A percentile compares a stretch with the other conserved stretches of the same genome.
Evolutionary conservation across 2,329 filamentous ascomycete genomes (phyloP).

Genomic region (Talaromyces albobiverticillius): DNA sequence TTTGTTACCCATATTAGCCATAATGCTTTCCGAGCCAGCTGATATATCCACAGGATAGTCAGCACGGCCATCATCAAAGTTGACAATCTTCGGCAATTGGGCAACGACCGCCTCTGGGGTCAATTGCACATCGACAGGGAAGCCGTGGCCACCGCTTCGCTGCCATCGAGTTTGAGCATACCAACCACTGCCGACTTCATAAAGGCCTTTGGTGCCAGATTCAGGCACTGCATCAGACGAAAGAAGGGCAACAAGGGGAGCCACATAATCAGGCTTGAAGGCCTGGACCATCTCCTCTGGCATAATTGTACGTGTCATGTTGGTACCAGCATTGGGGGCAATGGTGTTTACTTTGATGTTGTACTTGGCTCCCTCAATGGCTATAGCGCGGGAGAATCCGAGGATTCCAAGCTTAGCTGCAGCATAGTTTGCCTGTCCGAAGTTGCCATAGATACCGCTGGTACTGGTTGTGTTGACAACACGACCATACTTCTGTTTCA

Average conservation of each 20-base stretch:
- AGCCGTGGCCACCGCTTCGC: slow-evolving; percentile 81
- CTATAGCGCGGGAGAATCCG: slow-evolving; percentile 88
- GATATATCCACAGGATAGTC: slow-evolving; percentile 80
- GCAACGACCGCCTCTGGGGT: slow-evolving; percentile 80
- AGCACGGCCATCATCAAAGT: slow-evolving; percentile 83
- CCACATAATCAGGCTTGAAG: slow-evolving; percentile 98
- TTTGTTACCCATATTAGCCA: slow-evolving; percentile 83
- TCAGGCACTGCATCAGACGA: slow-evolving; percentile 83
- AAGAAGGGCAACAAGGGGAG: slow-evolving; percentile 84
- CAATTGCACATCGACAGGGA: slow-evolving; percentile 79
- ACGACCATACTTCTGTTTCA: slow-evolving; percentile 98
- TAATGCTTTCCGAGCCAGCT: slow-evolving; percentile 74
- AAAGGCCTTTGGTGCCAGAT: slow-evolving; percentile 79
- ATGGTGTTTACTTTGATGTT: slow-evolving; percentile 99
- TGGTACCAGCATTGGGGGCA: slow-evolving; percentile 92
- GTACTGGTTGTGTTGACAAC: slow-evolving; percentile 96
- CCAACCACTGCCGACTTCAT: slow-evolving; percentile 95
- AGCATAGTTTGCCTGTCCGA: slow-evolving; percentile 96
- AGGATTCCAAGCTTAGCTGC: slow-evolving; percentile 91
- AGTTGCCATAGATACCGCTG: slow-evolving; percentile 97
- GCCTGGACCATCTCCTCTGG: slow-evolving; percentile 97
- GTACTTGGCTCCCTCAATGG: slow-evolving; percentile 91
- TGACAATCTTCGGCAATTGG: slow-evolving; percentile 73
- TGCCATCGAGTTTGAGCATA: slow-evolving; percentile 91
- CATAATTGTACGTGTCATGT: slow-evolving; percentile 90